A percentile compares a stretch with the other conserved stretches of the same genome.
Evolutionary conservation across 108 stramenopile genomes (phyloP).

Genomic region (Schizochytrium sp.): DNA sequence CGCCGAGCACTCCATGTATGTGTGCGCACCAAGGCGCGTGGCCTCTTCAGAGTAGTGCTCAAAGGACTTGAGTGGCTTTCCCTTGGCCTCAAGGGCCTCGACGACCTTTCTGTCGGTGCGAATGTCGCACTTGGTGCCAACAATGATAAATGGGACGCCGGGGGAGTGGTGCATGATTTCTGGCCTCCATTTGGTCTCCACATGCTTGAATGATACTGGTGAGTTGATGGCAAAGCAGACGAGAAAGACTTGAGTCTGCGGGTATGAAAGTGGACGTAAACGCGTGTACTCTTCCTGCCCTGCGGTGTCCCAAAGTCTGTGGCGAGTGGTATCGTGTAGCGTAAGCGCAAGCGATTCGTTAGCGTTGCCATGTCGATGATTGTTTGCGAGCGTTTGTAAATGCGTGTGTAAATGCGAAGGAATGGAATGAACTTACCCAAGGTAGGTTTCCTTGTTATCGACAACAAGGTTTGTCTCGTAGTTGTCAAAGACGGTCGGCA

Average conservation of each 20-base stretch:
- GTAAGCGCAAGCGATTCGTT: neutral
- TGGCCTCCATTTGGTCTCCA: slow-evolving; percentile 52
- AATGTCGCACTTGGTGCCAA: slow-evolving; percentile 49
- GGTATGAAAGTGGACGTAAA: slow-evolving; percentile 56
- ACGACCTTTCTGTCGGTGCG: slow-evolving; percentile 27
- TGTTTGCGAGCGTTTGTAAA: neutral
- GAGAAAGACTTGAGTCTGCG: slow-evolving; percentile 56
- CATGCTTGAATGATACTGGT: slow-evolving; percentile 46
- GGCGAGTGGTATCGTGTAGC: neutral
- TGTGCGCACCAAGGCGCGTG: neutral
- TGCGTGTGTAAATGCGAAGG: neutral
- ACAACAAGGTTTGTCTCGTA: slow-evolving; percentile 57
- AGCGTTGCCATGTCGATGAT: neutral
- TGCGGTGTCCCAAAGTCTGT: slow-evolving; percentile 53
- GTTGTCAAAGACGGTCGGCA: slow-evolving; percentile 55
- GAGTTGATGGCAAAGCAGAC: slow-evolving; percentile 48
- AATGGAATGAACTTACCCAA: neutral
- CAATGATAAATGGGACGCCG: slow-evolving; percentile 52
- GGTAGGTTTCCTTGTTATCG: slow-evolving; percentile 11
- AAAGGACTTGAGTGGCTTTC: neutral
- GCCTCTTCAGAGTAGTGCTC: neutral
- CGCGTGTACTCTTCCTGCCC: slow-evolving; percentile 64
- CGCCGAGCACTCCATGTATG: neutral
- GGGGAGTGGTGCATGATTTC: slow-evolving; percentile 48
- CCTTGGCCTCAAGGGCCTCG: neutral